Evolutionary conservation across 75 land plant species (phyloP).

Genomic region (Sequoia sempervirens): DNA sequence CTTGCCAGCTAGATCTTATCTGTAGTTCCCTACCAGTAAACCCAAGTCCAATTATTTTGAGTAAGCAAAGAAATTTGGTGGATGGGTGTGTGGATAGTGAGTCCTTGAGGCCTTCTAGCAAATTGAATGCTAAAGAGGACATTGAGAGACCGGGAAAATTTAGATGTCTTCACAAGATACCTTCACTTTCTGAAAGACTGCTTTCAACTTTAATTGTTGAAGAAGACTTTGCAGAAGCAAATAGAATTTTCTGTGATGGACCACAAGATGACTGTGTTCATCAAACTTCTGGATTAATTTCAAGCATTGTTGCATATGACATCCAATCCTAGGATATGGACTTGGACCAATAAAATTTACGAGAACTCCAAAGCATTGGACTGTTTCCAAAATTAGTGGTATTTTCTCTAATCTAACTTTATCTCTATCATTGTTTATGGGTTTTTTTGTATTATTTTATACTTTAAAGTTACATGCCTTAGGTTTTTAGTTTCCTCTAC

Average conservation of each 20-base stretch:
- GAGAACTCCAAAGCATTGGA: slow-evolving; percentile 78
- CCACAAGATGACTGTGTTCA: slow-evolving; percentile 22
- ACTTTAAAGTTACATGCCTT: neutral
- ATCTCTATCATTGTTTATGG: neutral
- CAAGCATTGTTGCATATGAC: slow-evolving; percentile 29
- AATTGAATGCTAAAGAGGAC: slow-evolving; percentile 9
- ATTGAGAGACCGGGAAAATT: slow-evolving; percentile 26
- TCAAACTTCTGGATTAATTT: slow-evolving; percentile 14
- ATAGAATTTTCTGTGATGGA: neutral
- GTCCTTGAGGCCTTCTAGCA: slow-evolving; percentile 9
- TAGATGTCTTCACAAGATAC: slow-evolving; percentile 16
- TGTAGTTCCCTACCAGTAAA: slow-evolving; percentile 1
- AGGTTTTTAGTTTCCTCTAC: neutral
- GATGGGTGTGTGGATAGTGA: slow-evolving; percentile 29
- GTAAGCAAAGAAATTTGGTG: neutral
- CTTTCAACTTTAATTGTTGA: slow-evolving; percentile 71
- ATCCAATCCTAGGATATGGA: slow-evolving; percentile 47
- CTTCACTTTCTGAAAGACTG: slow-evolving; percentile 76
- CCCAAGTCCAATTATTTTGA: neutral
- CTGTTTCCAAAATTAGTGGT: slow-evolving; percentile 62
- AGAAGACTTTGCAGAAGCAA: slow-evolving; percentile 42
- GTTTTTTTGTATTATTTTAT: neutral
- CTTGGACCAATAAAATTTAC: slow-evolving; percentile 58
- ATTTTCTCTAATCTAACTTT: slow-evolving; percentile 3
- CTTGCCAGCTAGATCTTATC: slow-evolving; percentile 28